A percentile compares a stretch with the other conserved stretches of the same genome.
These are phyloP conservation scores for Talaromyces sp. DNA, from an alignment of 2,329 filamentous ascomycete species.

Conservation along the genomic window DNA sequence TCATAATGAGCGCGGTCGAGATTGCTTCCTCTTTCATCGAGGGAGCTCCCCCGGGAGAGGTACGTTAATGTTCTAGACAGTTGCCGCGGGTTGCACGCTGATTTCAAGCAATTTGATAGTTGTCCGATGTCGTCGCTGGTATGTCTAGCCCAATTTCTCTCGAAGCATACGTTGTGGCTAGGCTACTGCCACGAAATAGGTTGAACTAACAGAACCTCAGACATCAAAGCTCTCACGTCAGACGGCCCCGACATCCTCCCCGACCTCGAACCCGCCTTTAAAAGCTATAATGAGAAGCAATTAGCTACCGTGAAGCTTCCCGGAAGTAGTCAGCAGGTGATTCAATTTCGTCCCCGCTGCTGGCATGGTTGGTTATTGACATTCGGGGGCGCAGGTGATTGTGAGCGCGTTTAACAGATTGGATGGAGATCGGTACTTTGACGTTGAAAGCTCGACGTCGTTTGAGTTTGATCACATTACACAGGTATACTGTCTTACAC, in stretches of 20 bases:
- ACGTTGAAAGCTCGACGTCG: conserved; percentile 80
- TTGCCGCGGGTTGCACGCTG: background rate
- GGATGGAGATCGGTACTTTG: conserved; percentile 80
- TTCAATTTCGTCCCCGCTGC: background rate
- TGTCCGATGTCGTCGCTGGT: conserved; percentile 86
- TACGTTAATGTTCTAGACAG: conserved; percentile 39
- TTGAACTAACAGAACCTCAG: conserved; percentile 44
- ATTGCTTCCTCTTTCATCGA: conserved; percentile 83
- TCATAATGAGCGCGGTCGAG: conserved; percentile 47
- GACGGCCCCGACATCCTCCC: conserved; percentile 65
- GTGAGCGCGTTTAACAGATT: conserved; percentile 83
- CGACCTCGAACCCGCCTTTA: conserved; percentile 76
- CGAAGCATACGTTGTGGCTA: background rate
- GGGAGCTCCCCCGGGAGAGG: conserved; percentile 94
- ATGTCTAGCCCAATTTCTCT: conserved; percentile 25
- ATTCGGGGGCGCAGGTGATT: conserved; percentile 53
- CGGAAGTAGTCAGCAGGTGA: conserved; percentile 73
- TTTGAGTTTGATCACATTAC: conserved; percentile 84
- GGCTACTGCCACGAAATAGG: too few relatives aligned
- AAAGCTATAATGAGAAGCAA: conserved; percentile 96
- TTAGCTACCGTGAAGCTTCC: conserved; percentile 85
- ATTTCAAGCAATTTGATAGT: conserved; percentile 48
- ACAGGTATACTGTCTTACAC: conserved; percentile 51
- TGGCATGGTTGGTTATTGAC: background rate
- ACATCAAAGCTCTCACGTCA: conserved; percentile 81